Evolutionary conservation across 192 early-diverging fungal genomes (phyloP).

Genomic region (Oehlia diaphana): DNA sequence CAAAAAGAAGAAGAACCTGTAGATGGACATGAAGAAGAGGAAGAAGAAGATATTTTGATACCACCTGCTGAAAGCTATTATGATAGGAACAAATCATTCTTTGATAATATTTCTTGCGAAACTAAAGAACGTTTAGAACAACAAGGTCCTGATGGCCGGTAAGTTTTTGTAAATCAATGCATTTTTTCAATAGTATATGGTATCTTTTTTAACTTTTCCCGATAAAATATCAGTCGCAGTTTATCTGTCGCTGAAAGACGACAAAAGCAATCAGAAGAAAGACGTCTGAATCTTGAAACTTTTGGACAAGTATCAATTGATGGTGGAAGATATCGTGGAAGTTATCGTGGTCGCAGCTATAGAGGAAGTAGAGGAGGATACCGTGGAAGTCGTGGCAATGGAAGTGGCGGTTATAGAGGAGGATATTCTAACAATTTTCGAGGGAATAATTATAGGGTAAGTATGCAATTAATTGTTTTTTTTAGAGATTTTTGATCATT

Average conservation of each 20-base stretch:
- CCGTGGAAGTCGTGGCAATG: slow-evolving; percentile 47
- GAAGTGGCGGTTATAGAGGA: slow-evolving; percentile 50
- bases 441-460: slow-evolving; percentile 33
- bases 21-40: slow-evolving; percentile 46
- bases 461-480: neutral
- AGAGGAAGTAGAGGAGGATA: slow-evolving; percentile 44
- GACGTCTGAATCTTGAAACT: slow-evolving; percentile 91
- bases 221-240: slow-evolving; percentile 29
- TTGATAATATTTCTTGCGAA: slow-evolving; percentile 98
- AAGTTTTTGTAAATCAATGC: slow-evolving; percentile 17
- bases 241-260: slow-evolving; percentile 66
- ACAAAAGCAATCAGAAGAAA: slow-evolving; percentile 80
- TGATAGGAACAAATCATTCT: slow-evolving; percentile 82
- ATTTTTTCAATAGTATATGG: neutral
- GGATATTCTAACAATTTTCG: slow-evolving; percentile 38
- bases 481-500: neutral
- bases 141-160: slow-evolving; percentile 53
- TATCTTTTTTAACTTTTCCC: neutral
- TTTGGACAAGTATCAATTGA: slow-evolving; percentile 88
- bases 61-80: slow-evolving; percentile 66
- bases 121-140: slow-evolving; percentile 78
- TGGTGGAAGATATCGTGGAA: slow-evolving; percentile 60
- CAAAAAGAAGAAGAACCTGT: slow-evolving; percentile 31
- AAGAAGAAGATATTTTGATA: slow-evolving; percentile 56
- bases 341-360: slow-evolving; percentile 57